Evolutionary conservation across 1,284 basidiomycete genomes (phyloP).

Genomic region (Pterula multifida): DNA sequence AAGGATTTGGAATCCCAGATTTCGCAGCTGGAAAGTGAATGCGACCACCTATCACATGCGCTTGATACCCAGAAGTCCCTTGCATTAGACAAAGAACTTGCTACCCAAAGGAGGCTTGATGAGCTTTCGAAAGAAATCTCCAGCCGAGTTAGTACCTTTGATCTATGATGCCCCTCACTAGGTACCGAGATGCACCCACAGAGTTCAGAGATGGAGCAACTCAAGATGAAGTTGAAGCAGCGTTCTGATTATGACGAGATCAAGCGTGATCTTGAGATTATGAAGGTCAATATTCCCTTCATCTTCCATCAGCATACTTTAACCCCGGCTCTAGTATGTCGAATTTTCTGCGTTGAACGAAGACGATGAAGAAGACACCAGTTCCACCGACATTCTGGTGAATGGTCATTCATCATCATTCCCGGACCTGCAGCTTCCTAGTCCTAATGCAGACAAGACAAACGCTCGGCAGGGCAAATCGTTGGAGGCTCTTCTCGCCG

Average conservation of each 20-base stretch:
- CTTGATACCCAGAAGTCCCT: constrained; percentile 60
- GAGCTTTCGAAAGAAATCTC: constrained; percentile 51
- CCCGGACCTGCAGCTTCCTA: constrained; percentile 43
- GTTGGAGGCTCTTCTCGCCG: constrained; percentile 82
- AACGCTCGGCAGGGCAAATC: constrained; percentile 69
- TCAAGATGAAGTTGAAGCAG: constrained; percentile 58
- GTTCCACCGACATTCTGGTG: constrained; percentile 31
- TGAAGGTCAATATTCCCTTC: constrained; percentile 59
- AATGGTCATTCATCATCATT: not conserved
- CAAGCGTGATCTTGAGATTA: constrained; percentile 91
- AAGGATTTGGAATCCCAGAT: constrained; percentile 64
- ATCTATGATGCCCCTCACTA: not conserved
- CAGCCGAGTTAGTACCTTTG: constrained; percentile 31
- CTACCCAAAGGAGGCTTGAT: constrained; percentile 42
- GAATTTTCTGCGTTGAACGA: constrained; percentile 84
- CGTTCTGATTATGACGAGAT: constrained; percentile 89
- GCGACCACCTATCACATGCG: constrained; percentile 52
- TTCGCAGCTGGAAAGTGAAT: constrained; percentile 62
- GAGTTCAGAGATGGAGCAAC: constrained; percentile 51
- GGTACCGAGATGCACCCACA: constrained; percentile 13
- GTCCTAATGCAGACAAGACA: constrained; percentile 78
- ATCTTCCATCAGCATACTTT: not conserved
- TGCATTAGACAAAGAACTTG: constrained; percentile 36
- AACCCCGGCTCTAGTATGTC: constrained; percentile 53
- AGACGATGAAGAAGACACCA: constrained; percentile 38